Percentiles rank a stretch among this genome's conserved stretches.
phyloP scores from a whole-genome alignment of 768 basidiomycete species.

The Boletus reticuloceps region DNA sequence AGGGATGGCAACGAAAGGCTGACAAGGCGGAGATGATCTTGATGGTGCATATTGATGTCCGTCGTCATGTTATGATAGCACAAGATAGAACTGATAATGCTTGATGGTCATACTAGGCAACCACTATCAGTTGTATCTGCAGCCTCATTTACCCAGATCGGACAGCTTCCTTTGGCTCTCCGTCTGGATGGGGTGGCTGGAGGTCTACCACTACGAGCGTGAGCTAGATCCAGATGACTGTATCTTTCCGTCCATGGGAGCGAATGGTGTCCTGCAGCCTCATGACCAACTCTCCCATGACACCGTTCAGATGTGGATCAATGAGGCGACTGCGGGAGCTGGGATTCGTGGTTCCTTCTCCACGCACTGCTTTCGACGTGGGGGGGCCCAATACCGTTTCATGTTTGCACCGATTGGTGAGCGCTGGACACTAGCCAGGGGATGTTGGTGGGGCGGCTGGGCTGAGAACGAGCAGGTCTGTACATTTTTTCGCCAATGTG shows the following conservation, averaged over 20 bases:
- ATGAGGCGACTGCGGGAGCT: not conserved
- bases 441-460: slow-evolving; percentile 45
- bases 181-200: not conserved
- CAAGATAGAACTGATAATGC: no score
- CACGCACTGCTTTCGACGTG: not conserved
- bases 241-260: not conserved
- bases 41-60: not conserved
- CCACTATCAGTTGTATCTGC: not conserved
- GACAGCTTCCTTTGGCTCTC: not conserved
- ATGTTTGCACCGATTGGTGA: slow-evolving; percentile 36
- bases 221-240: not conserved
- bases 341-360: not conserved
- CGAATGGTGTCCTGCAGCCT: not conserved
- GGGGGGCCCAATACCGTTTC: slow-evolving; percentile 27
- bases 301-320: not conserved
- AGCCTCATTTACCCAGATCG: not conserved
- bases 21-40: not conserved
- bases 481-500: not conserved
- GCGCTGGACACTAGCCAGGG: slow-evolving; percentile 32
- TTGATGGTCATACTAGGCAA: no score
- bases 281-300: not conserved
- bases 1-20: not conserved
- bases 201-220: not conserved
- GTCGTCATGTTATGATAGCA: not conserved
- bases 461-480: slow-evolving; percentile 35